Conservation (phyloP, 176 grass and related monocot genomes). For the barley (Hordeum vulgare) region MorexV3_pseudomolecules_assembly NC_058522.1:40264385-40264884, state of each 20-base stretch:
- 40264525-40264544: neutral
- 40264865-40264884: neutral
- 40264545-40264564: neutral
- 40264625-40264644: slow-evolving; percentile 20
- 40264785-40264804: neutral
- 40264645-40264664: slow-evolving; percentile 21
- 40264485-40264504: too few species aligned
- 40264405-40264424: neutral
- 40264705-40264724: slow-evolving; percentile 2
- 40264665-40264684: slow-evolving; percentile 29
- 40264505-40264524: too few species aligned
- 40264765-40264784: neutral
- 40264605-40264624: neutral
- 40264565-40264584: neutral
- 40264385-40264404: neutral
- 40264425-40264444: neutral
- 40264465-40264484: neutral
- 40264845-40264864: neutral
- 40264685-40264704: slow-evolving; percentile 33
- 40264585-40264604: neutral
- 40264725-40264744: neutral
- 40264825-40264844: neutral
- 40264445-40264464: neutral
- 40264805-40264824: neutral
- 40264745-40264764: neutral